Evolutionary conservation across 1,139 yeast species (phyloP), one percentile per base, ranked within the genome.

Genomic region (Suhomyces taliae): DNA sequence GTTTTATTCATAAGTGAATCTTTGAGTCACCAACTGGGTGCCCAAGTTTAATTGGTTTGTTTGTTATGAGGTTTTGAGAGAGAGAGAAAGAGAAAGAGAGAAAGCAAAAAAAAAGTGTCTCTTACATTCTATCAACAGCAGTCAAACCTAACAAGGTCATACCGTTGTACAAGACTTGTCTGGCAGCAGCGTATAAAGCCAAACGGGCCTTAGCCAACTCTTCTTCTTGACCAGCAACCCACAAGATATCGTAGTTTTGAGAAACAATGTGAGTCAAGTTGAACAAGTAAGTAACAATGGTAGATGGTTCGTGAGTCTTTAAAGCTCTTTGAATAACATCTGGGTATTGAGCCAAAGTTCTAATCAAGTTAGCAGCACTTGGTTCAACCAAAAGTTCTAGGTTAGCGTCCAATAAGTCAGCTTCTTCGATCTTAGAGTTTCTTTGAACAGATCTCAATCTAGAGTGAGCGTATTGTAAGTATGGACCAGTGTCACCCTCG

Each of bases 401-500:
- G 67, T 93, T 83, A 46, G 97, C 96, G 34, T 66, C 61, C 36
- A 60, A 49, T 66, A 79, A 70, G 47, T 76, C 74, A 10, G 76
- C 63, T 41, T 82, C 74, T 41, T 79, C 76, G 43, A 71, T 68
- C 45, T 67, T 71, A 27, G 95, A 83, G 59, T 89, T 90, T 76
- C 99, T 87, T 72, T 90, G 93, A 61, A 93, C 91, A 3, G 98
- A 91, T 72, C 95, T 83, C 66, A 93, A 83, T 72, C 99, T 89
- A 37, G 99, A 90, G 72, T 93, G 99, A 42, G 99, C 99, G 65
- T 93, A 93, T 73, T 93, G 99, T 69, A 93, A 81, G 74, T 95
- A 93, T 52, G 99, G 99, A 65, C 99, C 99, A 51, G 99, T 93
- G 70, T 93, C 99, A 71, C 99, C 99, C 78, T 93, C 99, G 58